Evolutionary conservation across 345 rosid species (phyloP).

Genomic region (Gossypium herbaceum): DNA sequence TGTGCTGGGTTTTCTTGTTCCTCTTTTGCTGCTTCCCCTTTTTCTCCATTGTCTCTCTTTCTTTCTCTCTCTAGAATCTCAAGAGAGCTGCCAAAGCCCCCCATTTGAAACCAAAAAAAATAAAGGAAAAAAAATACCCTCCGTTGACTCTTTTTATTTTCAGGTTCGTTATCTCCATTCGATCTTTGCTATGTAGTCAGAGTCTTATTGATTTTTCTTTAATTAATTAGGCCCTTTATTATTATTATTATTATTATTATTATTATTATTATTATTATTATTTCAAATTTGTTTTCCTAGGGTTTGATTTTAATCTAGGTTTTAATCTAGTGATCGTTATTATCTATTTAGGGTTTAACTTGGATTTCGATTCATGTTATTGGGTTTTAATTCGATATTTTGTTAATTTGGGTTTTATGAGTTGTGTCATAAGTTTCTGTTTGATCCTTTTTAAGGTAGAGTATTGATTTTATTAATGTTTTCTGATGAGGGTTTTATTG

Average conservation of each 20-base stretch:
- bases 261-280: neutral
- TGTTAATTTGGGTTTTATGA: constrained; percentile 12
- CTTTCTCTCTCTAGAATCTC: constrained; percentile 48
- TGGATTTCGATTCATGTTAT: constrained; percentile 24
- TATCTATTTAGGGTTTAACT: constrained; percentile 22
- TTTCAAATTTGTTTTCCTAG: constrained; percentile 21
- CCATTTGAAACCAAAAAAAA: constrained; percentile 11
- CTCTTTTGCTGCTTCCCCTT: constrained; percentile 30
- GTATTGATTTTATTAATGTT: constrained; percentile 14
- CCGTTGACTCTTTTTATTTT: constrained; percentile 26
- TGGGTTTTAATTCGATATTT: constrained; percentile 10
- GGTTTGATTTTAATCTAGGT: constrained; percentile 40
- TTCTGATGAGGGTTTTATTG: constrained; percentile 32
- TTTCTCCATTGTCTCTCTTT: constrained; percentile 14
- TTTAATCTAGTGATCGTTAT: constrained; percentile 29
- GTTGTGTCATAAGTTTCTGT: constrained; percentile 12
- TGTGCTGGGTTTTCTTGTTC: constrained; percentile 23
- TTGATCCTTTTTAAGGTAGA: constrained; percentile 7
- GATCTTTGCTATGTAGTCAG: constrained; percentile 37
- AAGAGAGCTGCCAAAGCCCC: constrained; percentile 37
- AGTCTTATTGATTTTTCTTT: neutral
- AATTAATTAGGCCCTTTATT: neutral
- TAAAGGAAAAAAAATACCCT: constrained; percentile 17
- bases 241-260: too few relatives aligned
- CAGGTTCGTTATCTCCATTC: constrained; percentile 40